These are phyloP conservation scores for Pseudogymnoascus sp. DNA, from an alignment of 2,329 filamentous ascomycete species.

Conservation along the genomic window DNA sequence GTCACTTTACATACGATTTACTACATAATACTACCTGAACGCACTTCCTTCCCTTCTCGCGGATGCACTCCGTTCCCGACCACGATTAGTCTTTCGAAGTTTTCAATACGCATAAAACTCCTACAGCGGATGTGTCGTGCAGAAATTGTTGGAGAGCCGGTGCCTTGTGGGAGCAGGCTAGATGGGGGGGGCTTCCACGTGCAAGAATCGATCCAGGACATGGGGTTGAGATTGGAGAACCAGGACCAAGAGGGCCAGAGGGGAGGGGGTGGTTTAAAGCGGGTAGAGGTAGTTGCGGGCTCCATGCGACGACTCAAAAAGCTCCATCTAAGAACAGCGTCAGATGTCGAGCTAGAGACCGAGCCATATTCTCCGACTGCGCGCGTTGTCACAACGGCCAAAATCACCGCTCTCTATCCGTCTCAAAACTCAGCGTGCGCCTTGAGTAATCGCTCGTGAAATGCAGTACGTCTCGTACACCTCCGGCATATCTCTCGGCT, in stretches of 20 bases:
- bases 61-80: too few species aligned
- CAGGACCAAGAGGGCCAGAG: background rate
- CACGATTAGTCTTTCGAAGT: too few species aligned
- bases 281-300: background rate
- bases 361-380: background rate
- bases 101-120: too few species aligned
- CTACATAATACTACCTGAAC: too few species aligned
- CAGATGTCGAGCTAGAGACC: background rate
- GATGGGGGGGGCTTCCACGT: background rate
- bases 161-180: background rate
- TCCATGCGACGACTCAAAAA: background rate
- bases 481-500: background rate
- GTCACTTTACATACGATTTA: too few species aligned
- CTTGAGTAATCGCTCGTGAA: background rate
- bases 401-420: background rate
- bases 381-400: background rate
- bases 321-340: background rate
- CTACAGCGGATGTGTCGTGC: too few species aligned
- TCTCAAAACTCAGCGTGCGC: background rate
- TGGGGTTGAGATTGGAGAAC: background rate
- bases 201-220: background rate
- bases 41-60: too few species aligned
- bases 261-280: background rate
- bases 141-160: background rate
- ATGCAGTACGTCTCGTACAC: background rate